These are phyloP conservation scores for Termitomyces sp. DNA, from an alignment of 768 basidiomycete species.

Conservation along the genomic window DNA sequence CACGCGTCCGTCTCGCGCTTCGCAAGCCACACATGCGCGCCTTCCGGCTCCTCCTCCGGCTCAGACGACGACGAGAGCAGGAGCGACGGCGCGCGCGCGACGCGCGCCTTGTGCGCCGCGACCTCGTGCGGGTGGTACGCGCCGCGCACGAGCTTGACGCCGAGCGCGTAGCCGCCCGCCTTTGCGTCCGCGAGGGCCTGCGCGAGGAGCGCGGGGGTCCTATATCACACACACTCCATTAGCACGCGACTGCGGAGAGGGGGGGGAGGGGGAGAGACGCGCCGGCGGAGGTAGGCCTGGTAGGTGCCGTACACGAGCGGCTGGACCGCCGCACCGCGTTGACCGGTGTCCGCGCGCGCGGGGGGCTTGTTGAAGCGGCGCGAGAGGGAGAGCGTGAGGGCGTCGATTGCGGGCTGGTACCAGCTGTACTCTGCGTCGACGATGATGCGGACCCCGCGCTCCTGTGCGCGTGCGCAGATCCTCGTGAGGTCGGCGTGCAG, in stretches of 20 bases:
- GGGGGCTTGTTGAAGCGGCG: constrained; percentile 64
- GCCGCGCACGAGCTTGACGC: constrained; percentile 90
- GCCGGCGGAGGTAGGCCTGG: constrained; percentile 85
- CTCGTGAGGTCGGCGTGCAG: constrained; percentile 55
- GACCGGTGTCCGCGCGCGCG: too few relatives aligned
- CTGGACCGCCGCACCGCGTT: too few relatives aligned
- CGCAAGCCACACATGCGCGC: constrained; percentile 63
- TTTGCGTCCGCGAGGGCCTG: constrained; percentile 64
- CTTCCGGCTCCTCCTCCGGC: constrained; percentile 25
- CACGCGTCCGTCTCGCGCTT: constrained; percentile 72
- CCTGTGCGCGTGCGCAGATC: constrained; percentile 61
- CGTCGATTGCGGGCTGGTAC: constrained; percentile 84
- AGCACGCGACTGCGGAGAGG: too few relatives aligned
- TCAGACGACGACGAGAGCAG: constrained; percentile 53
- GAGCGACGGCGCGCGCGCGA: constrained; percentile 18
- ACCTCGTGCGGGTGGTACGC: constrained; percentile 84
- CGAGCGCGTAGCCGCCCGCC: constrained; percentile 64
- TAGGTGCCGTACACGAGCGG: constrained; percentile 83
- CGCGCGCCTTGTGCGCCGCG: constrained; percentile 32
- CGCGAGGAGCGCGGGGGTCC: constrained; percentile 64
- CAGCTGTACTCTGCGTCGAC: constrained; percentile 84
- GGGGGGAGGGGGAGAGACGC: constrained; percentile 7
- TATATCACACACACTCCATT: too few relatives aligned
- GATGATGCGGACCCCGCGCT: constrained; percentile 61
- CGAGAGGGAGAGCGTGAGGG: constrained; percentile 69